A percentile compares a stretch with the other conserved stretches of the same genome.
Evolutionary conservation across 768 basidiomycete genomes (phyloP).

Genomic region (Leucocoprinus birnbaumii): DNA sequence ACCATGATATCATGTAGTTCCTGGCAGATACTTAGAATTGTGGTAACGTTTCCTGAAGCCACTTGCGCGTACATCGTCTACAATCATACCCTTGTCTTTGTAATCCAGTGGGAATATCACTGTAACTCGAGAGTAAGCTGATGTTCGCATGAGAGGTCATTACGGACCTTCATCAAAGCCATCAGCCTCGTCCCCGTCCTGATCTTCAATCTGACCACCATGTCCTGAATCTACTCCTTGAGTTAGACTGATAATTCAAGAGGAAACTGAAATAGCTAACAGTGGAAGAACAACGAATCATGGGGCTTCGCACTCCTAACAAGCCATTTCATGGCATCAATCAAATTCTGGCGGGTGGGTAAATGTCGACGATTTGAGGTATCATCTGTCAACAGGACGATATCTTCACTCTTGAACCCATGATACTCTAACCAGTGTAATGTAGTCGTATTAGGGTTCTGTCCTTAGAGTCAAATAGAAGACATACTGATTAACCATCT

Average conservation of each 20-base stretch:
- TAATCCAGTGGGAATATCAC: conserved; percentile 94
- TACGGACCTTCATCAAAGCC: conserved; percentile 73
- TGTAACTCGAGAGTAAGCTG: conserved; percentile 18
- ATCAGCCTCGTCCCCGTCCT: conserved; percentile 74
- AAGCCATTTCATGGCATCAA: conserved; percentile 57
- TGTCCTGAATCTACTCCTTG: conserved; percentile 81
- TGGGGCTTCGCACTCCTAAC: conserved; percentile 64
- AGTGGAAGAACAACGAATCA: conserved; percentile 80
- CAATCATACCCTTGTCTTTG: conserved; percentile 69
- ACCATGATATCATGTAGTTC: conserved; percentile 51
- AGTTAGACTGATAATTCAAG: background rate
- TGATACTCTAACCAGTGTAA: conserved; percentile 32
- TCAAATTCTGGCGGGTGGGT: conserved; percentile 46
- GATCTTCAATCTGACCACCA: conserved; percentile 84
- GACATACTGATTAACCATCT: conserved; percentile 60
- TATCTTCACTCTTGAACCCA: conserved; percentile 56
- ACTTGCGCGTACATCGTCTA: conserved; percentile 51
- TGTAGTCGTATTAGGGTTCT: background rate
- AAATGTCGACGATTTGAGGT: conserved; percentile 33
- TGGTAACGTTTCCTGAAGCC: background rate
- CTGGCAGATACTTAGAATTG: conserved; percentile 20
- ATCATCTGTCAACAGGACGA: conserved; percentile 70
- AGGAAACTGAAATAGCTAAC: conserved; percentile 27
- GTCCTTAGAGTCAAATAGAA: background rate
- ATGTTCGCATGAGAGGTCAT: background rate